Base-by-base conservation (phyloP, 306 rosid genomes). In the Pterocarpus santalinus region DNA sequence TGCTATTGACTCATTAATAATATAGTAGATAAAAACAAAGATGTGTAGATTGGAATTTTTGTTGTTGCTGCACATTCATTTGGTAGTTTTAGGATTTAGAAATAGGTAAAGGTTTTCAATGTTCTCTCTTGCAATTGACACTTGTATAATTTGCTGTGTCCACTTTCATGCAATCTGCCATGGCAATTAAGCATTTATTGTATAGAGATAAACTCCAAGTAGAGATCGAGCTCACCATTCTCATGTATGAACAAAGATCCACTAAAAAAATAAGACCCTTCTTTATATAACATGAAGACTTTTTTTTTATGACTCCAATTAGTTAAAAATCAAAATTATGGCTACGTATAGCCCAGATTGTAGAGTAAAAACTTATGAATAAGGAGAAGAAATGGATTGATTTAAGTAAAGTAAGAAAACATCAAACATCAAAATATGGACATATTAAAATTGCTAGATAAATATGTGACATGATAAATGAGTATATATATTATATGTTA, bases 81-180 rank as follows among this genome's bases (percentile, higher is more conserved):
- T 79, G 85, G 83, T 79, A 76, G 85, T 90, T 86, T 85, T 82
- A 85, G 91, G 71, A 75, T 83, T 71, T 84, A 86, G 73, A 81
- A 73, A 84, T 80, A 80, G 73, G 75, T 69, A 53, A 77, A 77
- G 80, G 75, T 77, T 74, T 78, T 77, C 76, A 60, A 79, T 70
- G 49, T 43, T 81, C 87, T 68, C 0, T 22, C 28, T 22, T 22
- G 28, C 28, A 22, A 22, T 22, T 22, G 28, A 22, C 28, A 22
- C 28, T 22, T 22, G 28, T 22, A 22, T 22, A 22, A 22, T 22
- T 22, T 22, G 28, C 28, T 22, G 28, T 22, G 28, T 22, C 0
- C 28, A 22, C 28, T 22, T 22, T 22, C 28, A 22, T 22, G 28
- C 28, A 22, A 22, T 22, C 28, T 22, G 28, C 28, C 28, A 22